Evolutionary conservation across 129 eudicot genomes (phyloP).

Genomic region (Artemisia annua): DNA sequence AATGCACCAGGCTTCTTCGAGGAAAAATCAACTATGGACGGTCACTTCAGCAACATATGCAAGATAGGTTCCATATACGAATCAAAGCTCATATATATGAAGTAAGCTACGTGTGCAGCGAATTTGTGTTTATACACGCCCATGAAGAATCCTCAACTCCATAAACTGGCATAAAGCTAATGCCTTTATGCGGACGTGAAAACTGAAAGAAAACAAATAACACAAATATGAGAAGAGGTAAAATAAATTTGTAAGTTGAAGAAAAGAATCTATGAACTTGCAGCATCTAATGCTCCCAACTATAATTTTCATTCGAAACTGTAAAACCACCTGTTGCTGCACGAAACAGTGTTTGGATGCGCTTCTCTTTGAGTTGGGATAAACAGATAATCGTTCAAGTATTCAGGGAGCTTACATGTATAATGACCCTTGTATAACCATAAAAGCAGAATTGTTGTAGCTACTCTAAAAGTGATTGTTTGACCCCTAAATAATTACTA

Average conservation of each 20-base stretch:
- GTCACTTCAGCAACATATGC: conserved; percentile 18
- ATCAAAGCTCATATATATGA: conserved; percentile 26
- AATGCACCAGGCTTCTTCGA: conserved; percentile 23
- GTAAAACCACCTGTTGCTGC: not conserved
- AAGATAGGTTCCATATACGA: conserved; percentile 21
- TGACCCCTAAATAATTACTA: too few relatives aligned
- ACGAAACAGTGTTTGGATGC: too few relatives aligned
- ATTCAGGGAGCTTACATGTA: too few relatives aligned
- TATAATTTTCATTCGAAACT: not conserved
- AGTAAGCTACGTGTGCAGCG: conserved; percentile 28
- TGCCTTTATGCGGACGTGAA: conserved; percentile 25
- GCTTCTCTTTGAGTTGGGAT: too few relatives aligned
- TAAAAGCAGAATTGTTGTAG: too few relatives aligned
- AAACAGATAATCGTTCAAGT: too few relatives aligned
- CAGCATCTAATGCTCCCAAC: conserved; percentile 15
- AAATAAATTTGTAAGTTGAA: not conserved
- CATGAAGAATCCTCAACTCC: conserved; percentile 27
- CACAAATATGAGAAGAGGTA: not conserved
- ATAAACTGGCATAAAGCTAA: conserved; percentile 20
- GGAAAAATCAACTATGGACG: not conserved
- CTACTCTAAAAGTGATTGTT: too few relatives aligned
- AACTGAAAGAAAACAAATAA: conserved; percentile 13
- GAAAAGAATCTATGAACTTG: conserved; percentile 7
- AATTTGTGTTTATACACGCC: conserved; percentile 40
- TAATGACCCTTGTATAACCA: too few relatives aligned